A percentile compares a stretch with the other conserved stretches of the same genome.
phyloP scores from a whole-genome alignment of 129 eudicot species.

The sunflower (Helianthus annuus) region DNA sequence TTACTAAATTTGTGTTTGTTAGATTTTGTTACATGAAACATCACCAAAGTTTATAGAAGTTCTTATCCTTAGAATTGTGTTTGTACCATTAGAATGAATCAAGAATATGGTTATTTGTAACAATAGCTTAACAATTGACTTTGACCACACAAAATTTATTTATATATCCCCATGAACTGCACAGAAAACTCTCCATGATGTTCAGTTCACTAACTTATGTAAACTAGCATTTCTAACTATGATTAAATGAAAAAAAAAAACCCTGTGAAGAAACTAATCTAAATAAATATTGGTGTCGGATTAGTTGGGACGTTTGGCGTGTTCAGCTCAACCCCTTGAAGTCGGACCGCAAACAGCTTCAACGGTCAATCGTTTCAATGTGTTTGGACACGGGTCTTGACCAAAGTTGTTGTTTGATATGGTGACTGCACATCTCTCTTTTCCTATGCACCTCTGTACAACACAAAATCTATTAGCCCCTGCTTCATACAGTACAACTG shows the following conservation, averaged over 20 bases:
- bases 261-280: conserved; percentile 19
- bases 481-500: not conserved
- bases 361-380: conserved; percentile 82
- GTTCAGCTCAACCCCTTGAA: conserved; percentile 28
- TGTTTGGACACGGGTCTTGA: conserved; percentile 92
- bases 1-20: not conserved
- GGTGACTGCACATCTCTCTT: conserved; percentile 70
- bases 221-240: conserved; percentile 23
- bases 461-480: conserved; percentile 18
- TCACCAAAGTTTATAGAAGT: conserved; percentile 1
- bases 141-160: conserved; percentile 21
- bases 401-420: conserved; percentile 88
- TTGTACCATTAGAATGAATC: not conserved
- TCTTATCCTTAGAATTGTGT: not conserved
- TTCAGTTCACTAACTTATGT: conserved; percentile 12
- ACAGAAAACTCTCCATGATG: too few relatives aligned
- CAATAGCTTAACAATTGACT: not conserved
- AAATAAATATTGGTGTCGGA: conserved; percentile 9
- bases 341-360: conserved; percentile 77
- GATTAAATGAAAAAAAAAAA: conserved; percentile 18
- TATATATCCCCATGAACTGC: conserved; percentile 8
- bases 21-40: conserved; percentile 6
- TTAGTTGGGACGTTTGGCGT: not conserved
- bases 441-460: conserved; percentile 78
- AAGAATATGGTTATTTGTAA: not conserved